Evolutionary conservation across 352 stramenopile genomes (phyloP), one percentile per base, ranked within the genome.

Genomic region (Pilasporangium apinafurcum): DNA sequence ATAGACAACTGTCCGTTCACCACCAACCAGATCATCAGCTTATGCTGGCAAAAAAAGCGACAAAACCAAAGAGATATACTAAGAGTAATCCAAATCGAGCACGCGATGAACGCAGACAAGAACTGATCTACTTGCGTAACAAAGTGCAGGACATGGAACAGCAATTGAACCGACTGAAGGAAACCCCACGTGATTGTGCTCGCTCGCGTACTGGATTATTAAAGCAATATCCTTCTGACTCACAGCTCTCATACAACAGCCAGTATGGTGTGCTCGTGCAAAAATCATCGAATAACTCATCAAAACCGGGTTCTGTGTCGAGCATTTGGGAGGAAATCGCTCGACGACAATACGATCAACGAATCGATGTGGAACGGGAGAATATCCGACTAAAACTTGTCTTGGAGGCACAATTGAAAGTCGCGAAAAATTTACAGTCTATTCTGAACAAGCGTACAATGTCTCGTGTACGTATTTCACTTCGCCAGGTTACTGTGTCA

Each of bases 51-150:
- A n/a, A n/a, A n/a, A n/a, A n/a, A n/a, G n/a, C n/a, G n/a, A n/a
- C n/a, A n/a, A n/a, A n/a, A n/a, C n/a, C n/a, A n/a, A n/a, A n/a
- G n/a, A n/a, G n/a, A n/a, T n/a, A n/a, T n/a, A n/a, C n/a, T n/a
- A n/a, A n/a, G n/a, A n/a, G n/a, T n/a, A 76, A 80, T 51, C 76
- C 67, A 37, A 80, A 80, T 44, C 65, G 65, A 17, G 68, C 68
- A 28, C 68, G 68, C 40, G 68, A 80, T 41, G 60, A 77, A 53
- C 68, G 65, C 38, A 83, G 82, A 44, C 68, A 86, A 31, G 73
- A 86, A 53, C 65, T 86, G 26, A 71, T 83, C 27, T 83, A 83
- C 51, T 46, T 86, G 33, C 69, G 69, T 51, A 66, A 77, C 39
- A 76, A 54, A 26, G 67, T 83, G 32, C 44, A 62, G 31, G 74